Evolutionary conservation across 225 moss, liverwort and hornwort species (phyloP).

Genomic region (Polytrichum commune): DNA sequence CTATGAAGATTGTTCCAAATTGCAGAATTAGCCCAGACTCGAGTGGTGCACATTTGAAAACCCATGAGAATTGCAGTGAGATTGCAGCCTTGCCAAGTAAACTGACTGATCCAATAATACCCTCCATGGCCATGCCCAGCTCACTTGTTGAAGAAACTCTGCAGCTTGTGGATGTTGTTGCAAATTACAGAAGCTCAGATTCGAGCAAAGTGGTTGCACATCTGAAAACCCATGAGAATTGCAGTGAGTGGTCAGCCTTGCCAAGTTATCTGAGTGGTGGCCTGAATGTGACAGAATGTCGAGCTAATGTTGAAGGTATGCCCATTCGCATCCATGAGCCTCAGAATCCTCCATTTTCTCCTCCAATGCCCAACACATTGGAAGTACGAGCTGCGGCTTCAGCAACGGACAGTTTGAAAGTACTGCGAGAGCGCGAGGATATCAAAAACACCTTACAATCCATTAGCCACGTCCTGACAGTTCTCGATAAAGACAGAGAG

Average conservation of each 20-base stretch:
- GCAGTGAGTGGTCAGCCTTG: background rate
- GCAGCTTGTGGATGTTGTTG: too few species aligned
- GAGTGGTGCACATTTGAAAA: too few species aligned
- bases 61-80: too few species aligned
- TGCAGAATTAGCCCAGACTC: too few species aligned
- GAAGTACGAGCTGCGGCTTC: background rate
- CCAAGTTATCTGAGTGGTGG: conserved; percentile 8
- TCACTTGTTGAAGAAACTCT: too few species aligned
- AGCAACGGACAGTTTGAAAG: conserved; percentile 9
- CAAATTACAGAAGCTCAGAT: too few species aligned
- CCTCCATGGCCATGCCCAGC: too few species aligned
- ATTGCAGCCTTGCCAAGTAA: too few species aligned
- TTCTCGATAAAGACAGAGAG: background rate
- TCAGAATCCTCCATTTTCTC: too few species aligned
- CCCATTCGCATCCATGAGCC: too few species aligned
- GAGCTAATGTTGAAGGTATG: background rate
- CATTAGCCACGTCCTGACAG: conserved; percentile 33
- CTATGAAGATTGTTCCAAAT: too few species aligned
- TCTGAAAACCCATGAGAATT: background rate
- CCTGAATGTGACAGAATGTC: conserved; percentile 4
- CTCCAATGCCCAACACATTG: background rate
- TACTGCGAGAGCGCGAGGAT: conserved; percentile 33
- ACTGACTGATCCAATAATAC: too few species aligned
- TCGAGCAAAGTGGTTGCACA: background rate
- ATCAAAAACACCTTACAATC: conserved; percentile 36